Evolutionary conservation across 1,284 basidiomycete species (phyloP).

Genomic region (Leccinum subrobustum): DNA sequence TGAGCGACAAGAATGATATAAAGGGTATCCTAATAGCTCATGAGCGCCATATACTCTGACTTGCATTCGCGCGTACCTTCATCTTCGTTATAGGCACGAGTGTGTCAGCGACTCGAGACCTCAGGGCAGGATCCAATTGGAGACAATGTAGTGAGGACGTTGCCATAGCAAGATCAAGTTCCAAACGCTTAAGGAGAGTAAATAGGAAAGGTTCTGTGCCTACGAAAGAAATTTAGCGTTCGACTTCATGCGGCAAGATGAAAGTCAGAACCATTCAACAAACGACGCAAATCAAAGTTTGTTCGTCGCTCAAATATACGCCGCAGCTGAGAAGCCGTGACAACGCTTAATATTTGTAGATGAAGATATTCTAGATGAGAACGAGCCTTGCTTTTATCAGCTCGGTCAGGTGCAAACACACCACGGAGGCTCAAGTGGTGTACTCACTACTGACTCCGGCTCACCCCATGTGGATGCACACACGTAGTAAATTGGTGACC

Average conservation of each 20-base stretch:
- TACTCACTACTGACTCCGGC: constrained; percentile 87
- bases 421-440: constrained; percentile 4
- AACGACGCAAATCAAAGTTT: constrained; percentile 87
- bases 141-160: constrained; percentile 82
- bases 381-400: constrained; percentile 74
- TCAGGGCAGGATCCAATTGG: constrained; percentile 64
- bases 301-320: constrained; percentile 85
- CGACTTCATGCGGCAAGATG: not conserved
- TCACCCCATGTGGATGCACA: constrained; percentile 91
- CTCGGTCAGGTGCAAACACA: constrained; percentile 25
- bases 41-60: constrained; percentile 9
- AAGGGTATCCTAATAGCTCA: constrained; percentile 68
- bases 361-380: constrained; percentile 94
- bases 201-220: constrained; percentile 83
- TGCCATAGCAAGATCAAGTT: constrained; percentile 78
- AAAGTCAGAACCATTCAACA: constrained; percentile 66
- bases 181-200: constrained; percentile 67
- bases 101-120: constrained; percentile 73
- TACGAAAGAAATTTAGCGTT: constrained; percentile 28
- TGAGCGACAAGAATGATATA: constrained; percentile 86
- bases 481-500: constrained; percentile 88
- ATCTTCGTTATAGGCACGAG: constrained; percentile 78
- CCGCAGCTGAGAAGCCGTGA: constrained; percentile 82
- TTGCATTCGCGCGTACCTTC: constrained; percentile 52
- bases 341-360: constrained; percentile 87